Base-by-base conservation (phyloP, 2,329 filamentous ascomycete species). In the Neofusicoccum sp. region DNA sequence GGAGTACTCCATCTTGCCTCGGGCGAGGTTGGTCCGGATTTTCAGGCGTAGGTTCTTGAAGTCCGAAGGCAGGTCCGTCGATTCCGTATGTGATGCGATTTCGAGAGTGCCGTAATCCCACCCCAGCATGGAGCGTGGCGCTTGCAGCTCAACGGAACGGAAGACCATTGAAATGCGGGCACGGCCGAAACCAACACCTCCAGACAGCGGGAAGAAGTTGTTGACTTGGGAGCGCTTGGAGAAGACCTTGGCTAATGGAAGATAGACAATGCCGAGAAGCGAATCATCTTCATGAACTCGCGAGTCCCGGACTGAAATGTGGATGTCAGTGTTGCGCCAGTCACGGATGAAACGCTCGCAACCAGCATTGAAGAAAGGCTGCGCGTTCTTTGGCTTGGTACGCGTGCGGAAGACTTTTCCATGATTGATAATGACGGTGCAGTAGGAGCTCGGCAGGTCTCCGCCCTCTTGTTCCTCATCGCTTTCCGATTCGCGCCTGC, bases 341-440 rank as follows among this genome's bases (percentile, higher is more conserved):
- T 92, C 87, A 11, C 85, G 80, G 43, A 92, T 82, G 66, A 91
- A 91, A 4, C 88, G 84, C 72, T 93, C 90, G 1, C 86, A 90
- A 5, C 88, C 88, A 2, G 90, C 89, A 67, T 92, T 92, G 80
- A 90, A 92, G 74, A 92, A 92, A 0, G 90, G 90, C 69, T 91
- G 91, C 0, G 87, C 83, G 66, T 91, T 92, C 77, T 91, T 91
- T 1, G 90, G 89, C 75, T 93, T 92, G 0, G 89, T 91, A 14
- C 90, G 80, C 1, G 89, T 91, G 68, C 84, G 87, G 77, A 88
- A 93, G 11, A 84, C 76, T 64, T 85, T 91, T 67, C 84, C 83
- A 70, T 92, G 89, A 71, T 92, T 91, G 67, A 92, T 76, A 47
- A 92, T 89, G 67, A 92, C 84, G 36, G 83, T 90, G 72, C 88